Conservation (phyloP, 495 filamentous ascomycete genomes). For the Rhizodiscina lignyota region DNA sequence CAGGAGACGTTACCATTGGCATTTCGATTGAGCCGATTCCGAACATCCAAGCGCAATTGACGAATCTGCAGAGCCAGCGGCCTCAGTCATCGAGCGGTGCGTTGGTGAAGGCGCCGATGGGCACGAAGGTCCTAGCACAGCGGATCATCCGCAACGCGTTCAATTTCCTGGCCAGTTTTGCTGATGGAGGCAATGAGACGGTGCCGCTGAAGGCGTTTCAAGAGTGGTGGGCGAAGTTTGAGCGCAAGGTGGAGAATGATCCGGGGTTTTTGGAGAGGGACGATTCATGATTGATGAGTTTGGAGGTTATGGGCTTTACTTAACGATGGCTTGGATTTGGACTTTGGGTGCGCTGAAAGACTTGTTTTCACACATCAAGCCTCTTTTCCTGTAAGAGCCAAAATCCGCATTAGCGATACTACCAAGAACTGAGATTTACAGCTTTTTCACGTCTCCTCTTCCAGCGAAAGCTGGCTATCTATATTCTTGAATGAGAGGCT, state of each 20-base stretch:
- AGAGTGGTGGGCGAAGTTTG: slow-evolving; percentile 97
- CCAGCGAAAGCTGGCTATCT: no score
- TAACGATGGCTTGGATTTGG: no score
- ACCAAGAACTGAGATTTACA: no score
- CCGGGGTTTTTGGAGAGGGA: slow-evolving; percentile 80
- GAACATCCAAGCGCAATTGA: slow-evolving; percentile 52
- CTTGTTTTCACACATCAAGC: no score
- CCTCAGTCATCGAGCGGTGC: slow-evolving; percentile 12
- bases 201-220: slow-evolving; percentile 82
- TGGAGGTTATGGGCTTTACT: no score
- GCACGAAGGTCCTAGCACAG: slow-evolving; percentile 69
- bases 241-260: slow-evolving; percentile 69
- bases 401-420: no score
- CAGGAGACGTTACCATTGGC: slow-evolving; percentile 45
- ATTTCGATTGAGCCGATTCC: slow-evolving; percentile 65
- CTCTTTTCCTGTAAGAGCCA: no score
- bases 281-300: no score
- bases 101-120: slow-evolving; percentile 18
- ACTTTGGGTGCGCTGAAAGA: no score
- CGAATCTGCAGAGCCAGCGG: slow-evolving; percentile 32
- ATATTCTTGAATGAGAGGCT: no score
- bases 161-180: slow-evolving; percentile 87
- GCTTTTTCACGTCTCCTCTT: no score
- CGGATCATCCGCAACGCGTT: slow-evolving; percentile 94
- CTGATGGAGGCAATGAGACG: slow-evolving; percentile 52